Conservation (phyloP, 73 alveolate genomes). For the Paramecium sonneborni region DNA sequence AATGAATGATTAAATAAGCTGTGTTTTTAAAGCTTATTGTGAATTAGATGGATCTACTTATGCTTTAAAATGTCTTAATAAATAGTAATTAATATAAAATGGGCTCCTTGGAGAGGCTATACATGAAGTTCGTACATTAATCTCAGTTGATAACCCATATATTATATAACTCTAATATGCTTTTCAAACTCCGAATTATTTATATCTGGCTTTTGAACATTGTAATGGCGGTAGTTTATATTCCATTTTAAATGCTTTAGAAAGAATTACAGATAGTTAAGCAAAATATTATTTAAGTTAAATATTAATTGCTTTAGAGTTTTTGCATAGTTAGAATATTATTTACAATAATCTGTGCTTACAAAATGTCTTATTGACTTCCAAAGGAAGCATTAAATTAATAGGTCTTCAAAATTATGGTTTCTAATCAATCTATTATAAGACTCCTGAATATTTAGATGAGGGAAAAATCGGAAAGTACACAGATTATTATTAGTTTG, state of each 20-base stretch:
- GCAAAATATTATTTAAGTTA: conserved; percentile 74
- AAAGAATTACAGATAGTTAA: conserved; percentile 58
- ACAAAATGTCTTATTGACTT: conserved; percentile 37
- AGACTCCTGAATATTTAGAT: conserved; percentile 67
- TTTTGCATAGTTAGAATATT: conserved; percentile 51
- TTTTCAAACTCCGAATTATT: conserved; percentile 70
- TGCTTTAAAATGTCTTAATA: conserved; percentile 15
- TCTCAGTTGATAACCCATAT: conserved; percentile 70
- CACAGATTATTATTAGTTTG: conserved; percentile 65
- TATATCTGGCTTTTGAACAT: conserved; percentile 71
- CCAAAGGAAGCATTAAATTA: conserved; percentile 51
- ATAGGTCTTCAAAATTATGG: conserved; percentile 52
- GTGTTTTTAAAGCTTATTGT: neutral
- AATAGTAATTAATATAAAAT: neutral
- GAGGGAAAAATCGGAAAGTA: conserved; percentile 33
- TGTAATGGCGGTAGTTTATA: conserved; percentile 78
- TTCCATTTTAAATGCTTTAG: conserved; percentile 67
- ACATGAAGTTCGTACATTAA: conserved; percentile 59
- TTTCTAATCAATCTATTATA: conserved; percentile 34
- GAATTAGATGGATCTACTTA: neutral
- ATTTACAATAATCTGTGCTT: conserved; percentile 58
- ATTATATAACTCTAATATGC: conserved; percentile 71
- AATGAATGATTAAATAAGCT: neutral
- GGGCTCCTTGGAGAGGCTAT: conserved; percentile 30
- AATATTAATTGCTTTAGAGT: conserved; percentile 70